Percentiles rank a stretch among this genome's conserved stretches.
These are phyloP conservation scores for Penicillium fimorum DNA, from an alignment of 495 filamentous ascomycete species.

Conservation along the genomic window DNA sequence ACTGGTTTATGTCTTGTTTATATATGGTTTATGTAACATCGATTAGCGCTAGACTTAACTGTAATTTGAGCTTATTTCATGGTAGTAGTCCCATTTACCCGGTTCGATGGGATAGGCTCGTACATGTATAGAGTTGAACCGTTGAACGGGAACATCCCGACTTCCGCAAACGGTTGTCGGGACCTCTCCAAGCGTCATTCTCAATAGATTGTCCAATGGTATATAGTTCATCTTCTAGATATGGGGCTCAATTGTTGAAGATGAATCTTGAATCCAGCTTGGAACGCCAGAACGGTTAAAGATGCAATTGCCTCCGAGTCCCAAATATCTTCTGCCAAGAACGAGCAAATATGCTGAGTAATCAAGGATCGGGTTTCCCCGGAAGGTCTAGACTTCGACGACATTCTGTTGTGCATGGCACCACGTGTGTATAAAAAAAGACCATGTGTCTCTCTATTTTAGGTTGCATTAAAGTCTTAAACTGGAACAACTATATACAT, in stretches of 20 bases:
- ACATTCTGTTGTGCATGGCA: not conserved
- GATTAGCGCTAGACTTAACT: slow-evolving; percentile 5
- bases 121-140: not conserved
- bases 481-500: too few relatives aligned
- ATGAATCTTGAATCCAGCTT: not conserved
- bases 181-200: not conserved
- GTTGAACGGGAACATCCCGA: slow-evolving; percentile 7
- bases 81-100: not conserved
- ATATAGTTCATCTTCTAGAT: not conserved
- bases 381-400: not conserved
- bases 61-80: not conserved
- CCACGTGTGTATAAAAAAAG: too few relatives aligned
- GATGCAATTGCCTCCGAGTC: too few relatives aligned
- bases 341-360: not conserved
- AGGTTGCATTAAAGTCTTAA: too few relatives aligned
- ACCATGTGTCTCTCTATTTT: too few relatives aligned
- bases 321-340: not conserved
- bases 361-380: too few relatives aligned
- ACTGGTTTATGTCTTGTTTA: slow-evolving; percentile 13
- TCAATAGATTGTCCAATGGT: slow-evolving; percentile 8
- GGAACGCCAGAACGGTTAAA: not conserved
- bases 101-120: not conserved
- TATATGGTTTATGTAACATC: slow-evolving; percentile 22
- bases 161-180: slow-evolving; percentile 17
- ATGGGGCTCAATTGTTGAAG: not conserved